Evolutionary conservation across 257 asterid genomes (phyloP), one percentile per base, ranked within the genome.

Genomic region (Primulina eburnea): DNA sequence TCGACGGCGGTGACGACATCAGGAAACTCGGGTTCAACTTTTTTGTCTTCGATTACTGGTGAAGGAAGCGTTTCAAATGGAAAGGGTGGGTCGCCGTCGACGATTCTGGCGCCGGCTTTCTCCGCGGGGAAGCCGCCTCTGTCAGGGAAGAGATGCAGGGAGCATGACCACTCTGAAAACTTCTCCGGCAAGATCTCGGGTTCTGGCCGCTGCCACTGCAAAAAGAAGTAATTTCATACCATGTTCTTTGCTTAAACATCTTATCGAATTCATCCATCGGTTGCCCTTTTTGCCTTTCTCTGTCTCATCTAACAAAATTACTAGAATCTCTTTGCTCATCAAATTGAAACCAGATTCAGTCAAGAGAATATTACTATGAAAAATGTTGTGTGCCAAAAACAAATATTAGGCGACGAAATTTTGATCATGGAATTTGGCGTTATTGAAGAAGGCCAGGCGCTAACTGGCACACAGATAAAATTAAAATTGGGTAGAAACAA

Each of bases 1-100:
- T 83, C 89, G 16, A 74, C 72, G n/a, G 72, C 72, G 70, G 26
- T 53, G 20, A 70, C 80, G 1, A 75, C 80, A 11, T 81, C 88
- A 3, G 73, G 76, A 24, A 78, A 72, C 67, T 79, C 84, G 8
- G 73, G 85, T 11, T 79, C 81, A 33, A 75, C 79, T 2, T 84
- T 87, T 70, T 2, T 87, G 76, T 89, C 90, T 29, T 82, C 92
- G 52, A 89, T 88, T 43, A 83, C 97, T 7, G 96, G 92, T 16
- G 96, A 90, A 73, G 97, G 96, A 50, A 91, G 96, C 74, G 93
- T 88, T 0, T 84, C 92, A 0, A 89, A 89, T 60, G 96, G 90
- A 0, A 87, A 85, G 60, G 83, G 74, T 18, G 90, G 81, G 4
- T 74, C 86, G 17, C 64, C 88, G 21, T 61, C 90, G 0, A 71